These are phyloP conservation scores for Boletus reticuloceps DNA, from an alignment of 768 basidiomycete species.

Conservation along the genomic window DNA sequence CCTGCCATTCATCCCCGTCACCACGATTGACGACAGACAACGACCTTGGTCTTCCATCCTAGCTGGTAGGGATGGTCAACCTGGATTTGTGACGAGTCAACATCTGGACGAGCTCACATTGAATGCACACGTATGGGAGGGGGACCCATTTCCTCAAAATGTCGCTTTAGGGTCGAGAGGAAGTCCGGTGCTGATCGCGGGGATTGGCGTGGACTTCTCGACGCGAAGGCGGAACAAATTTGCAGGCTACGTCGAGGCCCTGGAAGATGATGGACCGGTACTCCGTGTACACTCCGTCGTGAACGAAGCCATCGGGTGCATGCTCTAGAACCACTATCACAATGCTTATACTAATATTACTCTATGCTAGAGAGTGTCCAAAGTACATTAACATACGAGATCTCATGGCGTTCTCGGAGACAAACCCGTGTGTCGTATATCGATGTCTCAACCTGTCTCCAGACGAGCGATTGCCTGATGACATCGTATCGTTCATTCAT, in stretches of 20 bases:
- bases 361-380: constrained; percentile 54
- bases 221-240: constrained; percentile 64
- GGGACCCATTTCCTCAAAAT: constrained; percentile 52
- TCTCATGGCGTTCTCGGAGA: constrained; percentile 41
- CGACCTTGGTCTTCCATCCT: constrained; percentile 63
- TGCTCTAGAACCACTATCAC: not conserved
- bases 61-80: constrained; percentile 40
- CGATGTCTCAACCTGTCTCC: constrained; percentile 32
- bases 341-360: not conserved
- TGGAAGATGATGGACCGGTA: constrained; percentile 29
- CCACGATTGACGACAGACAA: constrained; percentile 47
- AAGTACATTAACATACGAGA: constrained; percentile 65
- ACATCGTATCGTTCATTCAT: constrained; percentile 47
- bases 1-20: constrained; percentile 54
- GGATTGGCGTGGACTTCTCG: constrained; percentile 59
- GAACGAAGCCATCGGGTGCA: constrained; percentile 59
- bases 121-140: constrained; percentile 46
- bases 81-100: constrained; percentile 43
- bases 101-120: constrained; percentile 36
- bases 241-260: constrained; percentile 45
- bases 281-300: constrained; percentile 40
- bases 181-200: constrained; percentile 42
- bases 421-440: constrained; percentile 39
- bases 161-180: constrained; percentile 3
- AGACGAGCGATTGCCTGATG: constrained; percentile 46